phyloP scores from a whole-genome alignment of 2,329 filamentous ascomycete species.

The Diaporthe caulivora region DNA sequence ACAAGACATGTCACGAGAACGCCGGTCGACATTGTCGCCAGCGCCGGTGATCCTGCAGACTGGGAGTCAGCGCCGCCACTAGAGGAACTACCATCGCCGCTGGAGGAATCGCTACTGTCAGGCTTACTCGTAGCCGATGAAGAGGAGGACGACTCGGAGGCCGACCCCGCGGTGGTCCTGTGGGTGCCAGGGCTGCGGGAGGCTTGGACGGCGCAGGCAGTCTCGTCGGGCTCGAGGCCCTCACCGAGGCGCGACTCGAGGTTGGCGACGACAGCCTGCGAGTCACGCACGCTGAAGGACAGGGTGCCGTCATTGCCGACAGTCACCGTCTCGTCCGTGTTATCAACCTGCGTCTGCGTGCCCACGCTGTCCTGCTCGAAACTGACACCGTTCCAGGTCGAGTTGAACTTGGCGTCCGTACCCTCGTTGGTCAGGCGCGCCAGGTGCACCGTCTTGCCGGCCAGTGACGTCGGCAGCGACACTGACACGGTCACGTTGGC shows the following conservation, averaged over 20 bases:
- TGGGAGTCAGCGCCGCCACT: constrained; percentile 37
- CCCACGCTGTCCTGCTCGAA: constrained; percentile 58
- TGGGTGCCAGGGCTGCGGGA: constrained; percentile 33
- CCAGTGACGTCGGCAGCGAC: constrained; percentile 52
- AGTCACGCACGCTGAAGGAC: constrained; percentile 55
- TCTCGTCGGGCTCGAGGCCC: constrained; percentile 27
- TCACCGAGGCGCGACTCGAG: constrained; percentile 48
- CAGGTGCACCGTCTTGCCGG: constrained; percentile 57
- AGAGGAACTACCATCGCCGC: constrained; percentile 15
- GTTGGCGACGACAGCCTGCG: constrained; percentile 59
- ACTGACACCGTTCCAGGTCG: constrained; percentile 61
- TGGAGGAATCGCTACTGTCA: constrained; percentile 25
- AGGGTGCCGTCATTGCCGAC: constrained; percentile 51
- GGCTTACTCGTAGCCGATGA: constrained; percentile 39
- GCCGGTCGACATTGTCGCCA: constrained; percentile 24
- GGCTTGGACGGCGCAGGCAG: constrained; percentile 36
- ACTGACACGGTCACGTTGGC: constrained; percentile 55
- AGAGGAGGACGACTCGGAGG: constrained; percentile 26
- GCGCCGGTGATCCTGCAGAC: constrained; percentile 27
- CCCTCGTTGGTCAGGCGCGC: constrained; percentile 60
- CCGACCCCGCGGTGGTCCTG: constrained; percentile 23
- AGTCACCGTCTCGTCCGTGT: constrained; percentile 47
- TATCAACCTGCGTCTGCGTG: constrained; percentile 50
- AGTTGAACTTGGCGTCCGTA: constrained; percentile 55
- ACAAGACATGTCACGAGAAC: constrained; percentile 31